Evolutionary conservation across 78 protist genomes (phyloP).

Genomic region (Dictyostelium discoideum): dicty_2.7 NC_007088.5:2980001-2980500

Average conservation of each 20-base stretch:
- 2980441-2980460: not conserved
- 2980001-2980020: conserved; percentile 14
- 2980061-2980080: not conserved
- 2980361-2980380: not conserved
- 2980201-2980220: conserved; percentile 7
- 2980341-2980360: not conserved
- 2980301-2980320: not conserved
- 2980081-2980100: not conserved
- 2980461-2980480: too few species aligned
- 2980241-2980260: conserved; percentile 62
- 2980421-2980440: not conserved
- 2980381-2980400: not conserved
- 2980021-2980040: too few species aligned
- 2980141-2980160: not conserved
- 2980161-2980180: not conserved
- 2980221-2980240: conserved; percentile 73
- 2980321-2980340: not conserved
- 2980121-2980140: conserved; percentile 9
- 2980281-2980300: not conserved
- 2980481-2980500: not conserved
- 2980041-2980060: not conserved
- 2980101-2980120: conserved; percentile 7
- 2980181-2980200: not conserved
- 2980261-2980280: conserved; percentile 48
- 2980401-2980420: not conserved